Evolutionary conservation across 2,329 filamentous ascomycete genomes (phyloP), one percentile per base, ranked within the genome.

Genomic region (Paraconiothyrium brasiliense): DNA sequence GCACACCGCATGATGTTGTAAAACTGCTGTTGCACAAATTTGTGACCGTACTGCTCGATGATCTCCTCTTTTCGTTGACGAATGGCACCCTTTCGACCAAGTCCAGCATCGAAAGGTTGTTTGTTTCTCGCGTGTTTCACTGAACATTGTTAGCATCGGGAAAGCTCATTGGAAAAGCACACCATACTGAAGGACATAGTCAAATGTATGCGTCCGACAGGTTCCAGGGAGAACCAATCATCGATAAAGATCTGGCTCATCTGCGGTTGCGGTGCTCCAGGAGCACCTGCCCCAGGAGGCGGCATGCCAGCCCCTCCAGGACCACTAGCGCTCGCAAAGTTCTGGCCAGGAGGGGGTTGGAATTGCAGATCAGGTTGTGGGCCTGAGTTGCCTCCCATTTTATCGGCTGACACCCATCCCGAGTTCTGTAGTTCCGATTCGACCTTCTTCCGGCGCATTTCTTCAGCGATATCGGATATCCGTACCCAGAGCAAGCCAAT

Each of bases 1-100:
- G 95, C 95, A 81, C 95, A 99, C 65, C 95, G 94, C 95, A 99
- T 99, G 76, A 99, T 97, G 85, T 98, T 99, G 89, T 98, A 99
- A 81, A 99, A 99, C 79, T 97, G 95, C 78, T 97, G 94, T 75
- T 95, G 92, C 59, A 98, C 90, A 76, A 99, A 99, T 82, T 98
- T 99, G 89, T 99, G 95, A 52, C 95, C 95, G 77, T 97, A 97
- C 85, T 97, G 97, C 82, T 99, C 95, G 82, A 97, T 92, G 4
- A 99, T 90, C 74, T 98, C 94, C 80, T 99, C 95, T 83, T 99
- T 99, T 75, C 93, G 92, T 81, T 99, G 94, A 69, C 95, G 92
- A 69, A 99, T 93, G 66, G 95, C 95, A 74, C 94, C 95, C 82
- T 97, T 97, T 77, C 95, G 92, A 67, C 93, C 93, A 66, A 99